Conservation (phyloP, 352 stramenopile species). For the Globisporangium nagaii region DNA sequence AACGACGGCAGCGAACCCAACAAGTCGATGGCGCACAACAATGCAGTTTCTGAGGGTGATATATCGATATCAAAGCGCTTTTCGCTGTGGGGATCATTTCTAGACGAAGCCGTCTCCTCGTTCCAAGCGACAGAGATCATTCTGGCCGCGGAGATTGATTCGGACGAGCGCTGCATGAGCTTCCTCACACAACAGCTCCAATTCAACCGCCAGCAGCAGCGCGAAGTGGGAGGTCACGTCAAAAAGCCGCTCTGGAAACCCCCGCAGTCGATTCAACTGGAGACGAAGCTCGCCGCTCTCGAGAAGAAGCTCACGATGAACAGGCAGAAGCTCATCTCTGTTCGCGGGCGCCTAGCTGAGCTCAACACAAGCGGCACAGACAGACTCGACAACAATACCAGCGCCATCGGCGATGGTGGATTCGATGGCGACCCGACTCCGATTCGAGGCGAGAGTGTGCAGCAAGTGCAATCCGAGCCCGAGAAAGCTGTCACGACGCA, state of each 20-base stretch:
- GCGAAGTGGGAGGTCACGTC: background rate
- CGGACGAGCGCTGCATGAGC: slow-evolving; percentile 25
- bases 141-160: slow-evolving; percentile 31
- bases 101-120: slow-evolving; percentile 12
- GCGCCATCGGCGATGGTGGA: too few relatives aligned
- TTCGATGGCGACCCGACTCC: background rate
- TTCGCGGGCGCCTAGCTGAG: background rate
- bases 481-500: background rate
- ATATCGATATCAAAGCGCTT: background rate
- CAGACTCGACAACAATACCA: background rate
- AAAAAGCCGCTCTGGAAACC: background rate
- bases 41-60: background rate
- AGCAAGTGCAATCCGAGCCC: background rate
- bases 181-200: slow-evolving; percentile 23
- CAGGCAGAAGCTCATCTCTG: background rate
- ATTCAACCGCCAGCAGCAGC: background rate
- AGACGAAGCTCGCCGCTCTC: background rate
- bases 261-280: background rate
- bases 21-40: background rate
- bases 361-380: background rate
- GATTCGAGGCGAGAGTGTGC: background rate
- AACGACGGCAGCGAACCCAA: background rate
- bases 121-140: slow-evolving; percentile 34
- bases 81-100: background rate
- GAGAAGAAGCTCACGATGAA: background rate